These are phyloP conservation scores for Jaltomata sinuosa DNA, from an alignment of 257 asterid species.

Conservation along the genomic window DNA sequence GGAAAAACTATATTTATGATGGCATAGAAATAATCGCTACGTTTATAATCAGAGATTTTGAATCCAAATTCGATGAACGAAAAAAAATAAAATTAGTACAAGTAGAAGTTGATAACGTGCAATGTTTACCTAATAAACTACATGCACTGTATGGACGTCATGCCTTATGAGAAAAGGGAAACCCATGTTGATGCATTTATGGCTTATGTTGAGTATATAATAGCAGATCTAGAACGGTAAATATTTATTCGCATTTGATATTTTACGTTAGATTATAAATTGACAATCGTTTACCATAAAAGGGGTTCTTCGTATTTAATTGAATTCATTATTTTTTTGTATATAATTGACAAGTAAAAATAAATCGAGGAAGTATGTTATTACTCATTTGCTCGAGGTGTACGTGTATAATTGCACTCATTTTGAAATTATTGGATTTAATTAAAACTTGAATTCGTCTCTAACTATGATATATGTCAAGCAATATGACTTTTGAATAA, in stretches of 20 bases:
- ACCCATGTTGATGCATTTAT: not conserved
- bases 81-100: not conserved
- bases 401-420: no score
- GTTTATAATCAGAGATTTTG: no score
- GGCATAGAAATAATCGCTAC: no score
- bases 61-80: no score
- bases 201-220: not conserved
- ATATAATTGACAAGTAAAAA: no score
- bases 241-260: not conserved
- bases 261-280: not conserved
- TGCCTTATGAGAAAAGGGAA: not conserved
- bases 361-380: no score
- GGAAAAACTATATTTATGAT: no score
- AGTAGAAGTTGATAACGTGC: not conserved
- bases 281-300: not conserved
- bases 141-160: not conserved
- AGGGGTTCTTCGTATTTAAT: not conserved
- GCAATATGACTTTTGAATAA: no score
- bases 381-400: no score
- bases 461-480: no score
- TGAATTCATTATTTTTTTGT: not conserved
- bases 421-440: no score
- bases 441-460: no score
- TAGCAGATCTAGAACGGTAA: rapidly evolving
- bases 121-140: not conserved